phyloP scores from a whole-genome alignment of 2,329 filamentous ascomycete genomes.

The Ascochyta pisi region DNA sequence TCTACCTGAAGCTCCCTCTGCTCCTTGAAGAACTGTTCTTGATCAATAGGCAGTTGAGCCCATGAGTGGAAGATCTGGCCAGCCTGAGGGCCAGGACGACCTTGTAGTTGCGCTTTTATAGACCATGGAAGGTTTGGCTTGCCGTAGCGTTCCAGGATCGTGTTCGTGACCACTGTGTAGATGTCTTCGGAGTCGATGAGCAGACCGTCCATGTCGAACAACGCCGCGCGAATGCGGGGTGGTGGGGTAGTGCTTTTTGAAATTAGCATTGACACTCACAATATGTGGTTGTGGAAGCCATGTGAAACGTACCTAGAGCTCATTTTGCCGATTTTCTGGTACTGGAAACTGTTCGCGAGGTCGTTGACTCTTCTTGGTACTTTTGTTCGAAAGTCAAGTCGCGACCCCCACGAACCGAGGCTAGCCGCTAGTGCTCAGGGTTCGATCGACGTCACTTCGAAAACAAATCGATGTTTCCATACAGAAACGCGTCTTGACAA shows the following conservation, averaged over 20 bases:
- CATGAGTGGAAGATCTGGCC: constrained; percentile 74
- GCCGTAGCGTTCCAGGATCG: constrained; percentile 75
- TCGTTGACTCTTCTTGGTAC: neutral
- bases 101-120: constrained; percentile 88
- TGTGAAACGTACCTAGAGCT: constrained; percentile 17
- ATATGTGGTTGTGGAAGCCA: no score
- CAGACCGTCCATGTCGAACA: constrained; percentile 99
- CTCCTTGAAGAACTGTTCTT: constrained; percentile 69
- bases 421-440: constrained; percentile 19
- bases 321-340: constrained; percentile 17
- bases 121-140: constrained; percentile 84
- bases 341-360: neutral
- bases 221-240: constrained; percentile 86
- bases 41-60: constrained; percentile 81
- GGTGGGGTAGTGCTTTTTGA: constrained; percentile 27
- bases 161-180: constrained; percentile 85
- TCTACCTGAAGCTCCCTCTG: constrained; percentile 70
- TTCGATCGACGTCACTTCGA: constrained; percentile 29
- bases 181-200: constrained; percentile 91
- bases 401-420: constrained; percentile 30
- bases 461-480: constrained; percentile 25
- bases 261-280: constrained; percentile 4
- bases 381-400: constrained; percentile 18
- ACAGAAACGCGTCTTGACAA: neutral
- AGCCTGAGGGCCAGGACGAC: constrained; percentile 65